These are phyloP conservation scores for Tuber umbilicatum DNA, from an alignment of 495 filamentous ascomycete genomes.

Conservation along the genomic window DNA sequence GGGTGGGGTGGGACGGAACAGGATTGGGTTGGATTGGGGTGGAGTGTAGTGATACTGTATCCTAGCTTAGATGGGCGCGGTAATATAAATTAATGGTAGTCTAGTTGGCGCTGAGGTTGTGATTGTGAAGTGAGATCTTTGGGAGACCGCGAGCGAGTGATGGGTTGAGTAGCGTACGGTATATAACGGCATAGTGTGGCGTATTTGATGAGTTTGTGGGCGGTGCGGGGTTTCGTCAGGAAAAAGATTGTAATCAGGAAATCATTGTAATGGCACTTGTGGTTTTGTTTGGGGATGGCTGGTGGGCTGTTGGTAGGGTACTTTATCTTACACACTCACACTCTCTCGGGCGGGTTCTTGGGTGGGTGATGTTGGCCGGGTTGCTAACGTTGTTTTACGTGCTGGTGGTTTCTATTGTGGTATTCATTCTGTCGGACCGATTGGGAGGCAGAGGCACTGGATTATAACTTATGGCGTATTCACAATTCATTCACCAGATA, in stretches of 20 bases:
- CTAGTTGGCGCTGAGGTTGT: neutral
- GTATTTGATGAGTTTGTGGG: neutral
- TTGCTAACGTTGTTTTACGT: neutral
- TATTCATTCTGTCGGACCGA: neutral
- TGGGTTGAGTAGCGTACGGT: neutral
- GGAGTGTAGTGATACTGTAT: neutral
- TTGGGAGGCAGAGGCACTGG: neutral
- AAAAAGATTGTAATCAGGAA: no score
- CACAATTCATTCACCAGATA: neutral
- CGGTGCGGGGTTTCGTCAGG: neutral
- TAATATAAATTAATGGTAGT: constrained; percentile 1
- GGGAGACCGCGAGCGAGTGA: neutral
- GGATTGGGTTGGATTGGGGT: neutral
- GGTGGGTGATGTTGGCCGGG: neutral
- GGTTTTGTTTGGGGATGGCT: neutral
- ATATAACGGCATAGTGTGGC: no score
- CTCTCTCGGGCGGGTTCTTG: neutral
- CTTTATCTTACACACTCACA: no score
- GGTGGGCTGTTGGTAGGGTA: neutral
- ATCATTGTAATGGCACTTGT: neutral
- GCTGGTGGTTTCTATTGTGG: neutral
- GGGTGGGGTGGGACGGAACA: neutral
- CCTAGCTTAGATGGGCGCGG: neutral
- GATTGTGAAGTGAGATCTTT: neutral
- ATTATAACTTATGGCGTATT: neutral